Percentiles rank a stretch among this genome's conserved stretches.
These are phyloP conservation scores for Huntiella omanensis DNA, from an alignment of 2,329 filamentous ascomycete species.

Conservation along the genomic window DNA sequence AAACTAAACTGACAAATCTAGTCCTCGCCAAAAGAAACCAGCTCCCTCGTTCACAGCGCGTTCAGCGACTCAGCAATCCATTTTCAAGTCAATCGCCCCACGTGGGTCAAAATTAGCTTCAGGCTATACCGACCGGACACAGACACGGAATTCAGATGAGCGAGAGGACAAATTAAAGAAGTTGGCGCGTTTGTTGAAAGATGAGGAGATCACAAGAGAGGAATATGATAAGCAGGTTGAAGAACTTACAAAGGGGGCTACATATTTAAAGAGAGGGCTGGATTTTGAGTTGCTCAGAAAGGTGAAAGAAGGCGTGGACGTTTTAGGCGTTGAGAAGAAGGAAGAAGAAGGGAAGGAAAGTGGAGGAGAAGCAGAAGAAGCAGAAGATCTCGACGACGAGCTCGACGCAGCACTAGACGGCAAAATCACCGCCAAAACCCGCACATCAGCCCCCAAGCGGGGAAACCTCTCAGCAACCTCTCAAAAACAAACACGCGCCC, in stretches of 20 bases:
- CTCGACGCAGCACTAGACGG: constrained; percentile 38
- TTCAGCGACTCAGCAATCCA: constrained; percentile 34
- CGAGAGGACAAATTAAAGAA: constrained; percentile 51
- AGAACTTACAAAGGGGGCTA: constrained; percentile 70
- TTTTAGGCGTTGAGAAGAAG: constrained; percentile 27
- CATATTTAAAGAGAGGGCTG: constrained; percentile 79
- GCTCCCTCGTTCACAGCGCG: too few species aligned
- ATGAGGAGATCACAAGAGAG: constrained; percentile 63
- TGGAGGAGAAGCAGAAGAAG: constrained; percentile 41
- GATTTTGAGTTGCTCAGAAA: constrained; percentile 65
- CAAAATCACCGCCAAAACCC: constrained; percentile 34
- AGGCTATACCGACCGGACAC: constrained; percentile 72
- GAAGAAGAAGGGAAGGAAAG: constrained; percentile 16
- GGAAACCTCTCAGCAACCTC: constrained; percentile 40
- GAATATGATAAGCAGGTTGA: constrained; percentile 59
- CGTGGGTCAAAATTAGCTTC: constrained; percentile 63
- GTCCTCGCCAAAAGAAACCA: too few species aligned
- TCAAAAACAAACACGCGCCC: constrained; percentile 44
- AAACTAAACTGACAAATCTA: too few species aligned
- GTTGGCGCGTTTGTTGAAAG: constrained; percentile 63
- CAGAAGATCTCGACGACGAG: constrained; percentile 39
- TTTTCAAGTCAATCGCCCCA: constrained; percentile 59
- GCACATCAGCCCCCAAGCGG: constrained; percentile 32
- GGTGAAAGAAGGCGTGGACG: constrained; percentile 49
- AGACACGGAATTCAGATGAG: constrained; percentile 37